A percentile compares a stretch with the other conserved stretches of the same genome.
Evolutionary conservation across 768 basidiomycete species (phyloP).

Genomic region (Lactarius deliciosus): DNA sequence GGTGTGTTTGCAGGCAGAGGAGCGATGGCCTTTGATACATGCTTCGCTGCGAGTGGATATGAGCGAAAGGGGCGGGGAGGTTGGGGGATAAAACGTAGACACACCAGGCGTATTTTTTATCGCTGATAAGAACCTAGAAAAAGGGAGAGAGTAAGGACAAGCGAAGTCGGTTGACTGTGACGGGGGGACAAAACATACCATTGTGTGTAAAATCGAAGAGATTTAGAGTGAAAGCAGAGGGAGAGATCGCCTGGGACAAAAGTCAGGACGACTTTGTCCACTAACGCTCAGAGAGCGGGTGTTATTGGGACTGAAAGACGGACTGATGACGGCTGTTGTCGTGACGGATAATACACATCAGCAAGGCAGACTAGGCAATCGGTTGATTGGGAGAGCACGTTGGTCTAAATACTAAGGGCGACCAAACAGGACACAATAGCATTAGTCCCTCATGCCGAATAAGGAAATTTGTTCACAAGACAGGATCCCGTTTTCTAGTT

Average conservation of each 20-base stretch:
- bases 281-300: constrained; percentile 31
- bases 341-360: constrained; percentile 28
- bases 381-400: constrained; percentile 21
- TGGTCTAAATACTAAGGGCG: constrained; percentile 21
- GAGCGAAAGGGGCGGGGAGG: constrained; percentile 15
- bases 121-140: constrained; percentile 67
- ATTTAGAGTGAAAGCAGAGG: constrained; percentile 7
- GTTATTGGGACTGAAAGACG: constrained; percentile 31
- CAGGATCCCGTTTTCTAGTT: background rate
- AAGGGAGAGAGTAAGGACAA: background rate
- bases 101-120: constrained; percentile 74
- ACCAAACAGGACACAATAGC: constrained; percentile 29
- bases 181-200: constrained; percentile 12
- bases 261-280: constrained; percentile 29
- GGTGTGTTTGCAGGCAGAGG: constrained; percentile 82
- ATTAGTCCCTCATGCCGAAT: constrained; percentile 13
- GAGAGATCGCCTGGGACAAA: constrained; percentile 27
- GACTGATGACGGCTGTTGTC: constrained; percentile 24
- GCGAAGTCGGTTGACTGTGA: background rate
- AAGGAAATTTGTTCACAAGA: constrained; percentile 15
- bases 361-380: constrained; percentile 23
- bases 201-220: constrained; percentile 8
- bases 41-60: constrained; percentile 58
- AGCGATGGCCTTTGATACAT: constrained; percentile 94
- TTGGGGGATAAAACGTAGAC: constrained; percentile 25